A percentile compares a stretch with the other conserved stretches of the same genome.
Conservation (phyloP, 345 rosid species). For the Excoecaria cochinchinensis region DNA sequence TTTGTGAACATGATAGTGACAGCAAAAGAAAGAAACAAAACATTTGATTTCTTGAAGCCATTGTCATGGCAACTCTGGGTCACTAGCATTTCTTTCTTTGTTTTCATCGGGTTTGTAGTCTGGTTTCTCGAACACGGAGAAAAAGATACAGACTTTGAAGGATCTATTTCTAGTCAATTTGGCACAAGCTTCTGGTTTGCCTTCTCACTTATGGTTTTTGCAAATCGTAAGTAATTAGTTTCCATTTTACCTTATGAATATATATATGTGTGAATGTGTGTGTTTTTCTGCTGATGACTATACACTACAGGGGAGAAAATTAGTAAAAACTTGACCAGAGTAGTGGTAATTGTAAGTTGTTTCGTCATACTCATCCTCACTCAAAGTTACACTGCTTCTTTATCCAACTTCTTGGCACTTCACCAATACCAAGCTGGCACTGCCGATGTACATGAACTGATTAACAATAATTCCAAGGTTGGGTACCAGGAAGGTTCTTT, state of each 20-base stretch:
- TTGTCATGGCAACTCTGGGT: slow-evolving; percentile 64
- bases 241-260: not conserved
- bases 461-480: too few relatives aligned
- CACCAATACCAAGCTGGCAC: slow-evolving; percentile 41
- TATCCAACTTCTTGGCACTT: slow-evolving; percentile 49
- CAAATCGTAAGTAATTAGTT: slow-evolving; percentile 2
- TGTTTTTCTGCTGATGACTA: not conserved
- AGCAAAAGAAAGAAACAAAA: too few relatives aligned
- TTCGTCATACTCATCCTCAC: slow-evolving; percentile 39
- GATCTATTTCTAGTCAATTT: slow-evolving; percentile 35
- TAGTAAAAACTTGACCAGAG: slow-evolving; percentile 41
- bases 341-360: slow-evolving; percentile 53
- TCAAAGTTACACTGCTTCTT: slow-evolving; percentile 71
- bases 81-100: slow-evolving; percentile 48
- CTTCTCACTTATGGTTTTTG: slow-evolving; percentile 32
- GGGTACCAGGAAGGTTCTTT: slow-evolving; percentile 30
- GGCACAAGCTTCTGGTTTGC: slow-evolving; percentile 75
- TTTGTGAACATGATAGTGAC: too few relatives aligned
- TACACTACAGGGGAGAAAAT: slow-evolving; percentile 55
- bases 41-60: slow-evolving; percentile 35
- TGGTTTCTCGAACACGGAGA: slow-evolving; percentile 16
- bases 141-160: not conserved
- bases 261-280: not conserved
- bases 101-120: not conserved
- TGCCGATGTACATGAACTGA: too few relatives aligned